Evolutionary conservation across 352 stramenopile species (phyloP).

Genomic region (Globisporangium spinosum): DNA sequence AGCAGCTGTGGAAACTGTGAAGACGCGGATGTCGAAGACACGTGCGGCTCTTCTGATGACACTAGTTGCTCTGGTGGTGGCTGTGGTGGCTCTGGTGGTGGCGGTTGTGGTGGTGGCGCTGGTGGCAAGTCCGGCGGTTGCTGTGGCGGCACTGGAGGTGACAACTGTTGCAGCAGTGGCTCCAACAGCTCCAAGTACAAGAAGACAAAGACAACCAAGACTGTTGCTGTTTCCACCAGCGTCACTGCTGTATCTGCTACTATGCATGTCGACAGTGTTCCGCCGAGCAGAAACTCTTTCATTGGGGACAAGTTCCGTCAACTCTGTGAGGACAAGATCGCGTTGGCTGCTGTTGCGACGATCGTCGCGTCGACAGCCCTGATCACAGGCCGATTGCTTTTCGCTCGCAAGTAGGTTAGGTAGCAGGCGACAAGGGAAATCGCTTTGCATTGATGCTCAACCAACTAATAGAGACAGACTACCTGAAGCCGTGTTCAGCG

Average conservation of each 20-base stretch:
- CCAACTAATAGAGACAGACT: not conserved
- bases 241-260: not conserved
- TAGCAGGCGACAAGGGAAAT: not conserved
- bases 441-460: not conserved
- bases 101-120: conserved; percentile 16
- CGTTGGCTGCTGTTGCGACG: conserved; percentile 40
- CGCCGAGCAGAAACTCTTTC: not conserved
- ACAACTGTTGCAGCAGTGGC: conserved; percentile 2
- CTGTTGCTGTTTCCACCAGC: not conserved
- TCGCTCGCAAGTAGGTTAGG: conserved; percentile 28
- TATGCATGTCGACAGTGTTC: not conserved
- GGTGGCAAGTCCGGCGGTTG: conserved; percentile 12
- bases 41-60: conserved; percentile 34
- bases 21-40: conserved; percentile 17
- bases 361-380: conserved; percentile 49
- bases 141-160: conserved; percentile 17
- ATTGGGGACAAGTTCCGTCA: conserved; percentile 24
- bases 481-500: not conserved
- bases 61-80: conserved; percentile 18
- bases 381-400: conserved; percentile 43
- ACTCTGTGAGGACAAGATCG: conserved; percentile 53
- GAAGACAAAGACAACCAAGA: conserved; percentile 21
- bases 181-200: conserved; percentile 27
- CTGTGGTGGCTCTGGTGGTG: conserved; percentile 12
- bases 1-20: conserved; percentile 19